Base-by-base conservation (phyloP, 768 basidiomycete species). In the Hericium erinaceus region DNA sequence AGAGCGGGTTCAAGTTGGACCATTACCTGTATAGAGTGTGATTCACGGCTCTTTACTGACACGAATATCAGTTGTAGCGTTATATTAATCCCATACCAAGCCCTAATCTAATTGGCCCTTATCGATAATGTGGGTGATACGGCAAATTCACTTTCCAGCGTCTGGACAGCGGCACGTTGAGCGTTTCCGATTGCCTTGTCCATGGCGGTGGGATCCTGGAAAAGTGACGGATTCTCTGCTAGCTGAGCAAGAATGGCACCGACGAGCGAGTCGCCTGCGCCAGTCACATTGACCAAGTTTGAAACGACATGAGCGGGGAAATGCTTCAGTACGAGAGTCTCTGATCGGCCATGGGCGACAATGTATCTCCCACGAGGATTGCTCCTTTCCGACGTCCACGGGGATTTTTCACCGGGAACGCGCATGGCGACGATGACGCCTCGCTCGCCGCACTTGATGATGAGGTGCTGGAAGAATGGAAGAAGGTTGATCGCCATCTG, bases 211-310 rank as follows among this genome's bases (percentile, higher is more conserved):
- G 79, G 81, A 56, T 74, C 69, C n/a, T 73, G 69, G 58, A 88
- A 80, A 4, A 73, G 66, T 22, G 68, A 63, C 10, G 75, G 77
- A 26, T 70, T 64, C 20, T 75, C 63, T 6, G 75, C 68, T 12
- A 93, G 70, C 9, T 75, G 73, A 5, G 92, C 87, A n/a, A 95
- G 69, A 33, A 97, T 66, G 1, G 87, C 82, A 6, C 94, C 95
- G 1, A 90, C 93, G 24, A 97, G 80, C 3, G 90, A 86, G 71
- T 98, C 95, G 0, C 95, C 95, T 1, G 91, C 94, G 1, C 95
- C 95, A 0, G 95, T 98, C 9, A 92, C 90, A 62, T 86, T 94
- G 20, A 85, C 71, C 15, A 68, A 66, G 5, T 61, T 38, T 4
- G 65, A 51, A 6, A 81, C 63, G 3, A 59, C 65, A 10, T 80